A percentile compares a stretch with the other conserved stretches of the same genome.
Conservation (phyloP, 176 grass and related monocot genomes). For the Juncus effusus region DNA sequence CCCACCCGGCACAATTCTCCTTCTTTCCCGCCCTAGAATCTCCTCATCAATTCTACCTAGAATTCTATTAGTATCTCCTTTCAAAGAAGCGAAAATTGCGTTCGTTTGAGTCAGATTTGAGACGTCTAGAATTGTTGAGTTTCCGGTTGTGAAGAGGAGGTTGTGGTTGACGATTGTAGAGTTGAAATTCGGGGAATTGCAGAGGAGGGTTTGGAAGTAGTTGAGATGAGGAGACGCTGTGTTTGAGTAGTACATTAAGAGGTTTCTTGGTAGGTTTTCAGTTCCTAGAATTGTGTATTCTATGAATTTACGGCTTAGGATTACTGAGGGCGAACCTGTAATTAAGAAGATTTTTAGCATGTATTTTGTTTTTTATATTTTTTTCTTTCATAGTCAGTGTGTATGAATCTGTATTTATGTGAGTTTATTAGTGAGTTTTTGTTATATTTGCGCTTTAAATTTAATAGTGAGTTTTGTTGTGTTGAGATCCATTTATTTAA, state of each 20-base stretch:
- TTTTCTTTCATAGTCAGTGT: neutral
- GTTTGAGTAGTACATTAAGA: slow-evolving; percentile 92
- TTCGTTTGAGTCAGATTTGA: slow-evolving; percentile 59
- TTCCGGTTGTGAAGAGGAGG: slow-evolving; percentile 53
- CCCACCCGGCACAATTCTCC: slow-evolving; percentile 55
- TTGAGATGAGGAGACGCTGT: slow-evolving; percentile 56
- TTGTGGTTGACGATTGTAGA: slow-evolving; percentile 72
- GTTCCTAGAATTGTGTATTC: slow-evolving; percentile 68
- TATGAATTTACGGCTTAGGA: slow-evolving; percentile 73
- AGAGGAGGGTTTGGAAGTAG: slow-evolving; percentile 92
- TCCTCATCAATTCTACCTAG: slow-evolving; percentile 65
- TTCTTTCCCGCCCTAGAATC: slow-evolving; percentile 36
- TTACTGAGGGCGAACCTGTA: slow-evolving; percentile 76
- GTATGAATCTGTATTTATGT: neutral
- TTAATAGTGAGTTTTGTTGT: too few relatives aligned
- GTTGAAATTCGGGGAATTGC: slow-evolving; percentile 76
- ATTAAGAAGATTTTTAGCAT: slow-evolving; percentile 12
- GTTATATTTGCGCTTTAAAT: too few relatives aligned
- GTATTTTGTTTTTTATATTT: neutral
- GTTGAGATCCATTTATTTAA: too few relatives aligned
- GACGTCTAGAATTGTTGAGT: slow-evolving; percentile 33
- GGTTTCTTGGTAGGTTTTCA: slow-evolving; percentile 79
- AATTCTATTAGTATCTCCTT: slow-evolving; percentile 41
- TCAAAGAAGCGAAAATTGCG: slow-evolving; percentile 48
- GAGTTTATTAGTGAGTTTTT: too few relatives aligned